Evolutionary conservation across 1,139 yeast species (phyloP), one percentile per base, ranked within the genome.

Genomic region (Debaryomyces subglobosus): DNA sequence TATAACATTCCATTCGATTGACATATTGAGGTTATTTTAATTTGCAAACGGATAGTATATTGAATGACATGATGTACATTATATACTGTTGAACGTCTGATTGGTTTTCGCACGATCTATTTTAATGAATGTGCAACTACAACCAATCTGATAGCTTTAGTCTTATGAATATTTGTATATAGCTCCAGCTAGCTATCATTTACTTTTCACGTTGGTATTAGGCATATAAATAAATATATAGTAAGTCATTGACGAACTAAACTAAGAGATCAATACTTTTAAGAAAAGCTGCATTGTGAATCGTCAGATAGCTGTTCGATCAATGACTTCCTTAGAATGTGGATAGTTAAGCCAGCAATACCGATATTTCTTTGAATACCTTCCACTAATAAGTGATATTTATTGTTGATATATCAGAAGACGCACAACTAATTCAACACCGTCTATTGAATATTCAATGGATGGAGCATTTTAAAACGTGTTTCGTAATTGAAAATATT

Each of bases 281-380:
- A 45, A 82, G 72, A 8, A 84, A 67, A 41, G 94, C 89, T 12
- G 98, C 97, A 63, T 94, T 94, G 68, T 94, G 89, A n/a, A n/a
- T n/a, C n/a, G n/a, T n/a, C n/a, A n/a, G n/a, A n/a, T n/a, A n/a
- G n/a, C n/a, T n/a, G n/a, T n/a, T n/a, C n/a, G n/a, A n/a, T n/a
- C n/a, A n/a, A n/a, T n/a, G n/a, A n/a, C n/a, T n/a, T n/a, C n/a
- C n/a, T n/a, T n/a, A n/a, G n/a, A n/a, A n/a, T n/a, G n/a, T n/a
- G n/a, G n/a, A n/a, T n/a, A n/a, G n/a, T n/a, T n/a, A n/a, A n/a
- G n/a, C n/a, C n/a, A n/a, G n/a, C n/a, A n/a, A n/a, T n/a, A n/a
- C n/a, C n/a, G n/a, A n/a, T n/a, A n/a, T n/a, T n/a, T n/a, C n/a
- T n/a, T n/a, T n/a, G n/a, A n/a, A n/a, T n/a, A n/a, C n/a, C n/a